These are phyloP conservation scores for Colletotrichum coccodes DNA, from an alignment of 2,329 filamentous ascomycete species.

Conservation along the genomic window DNA sequence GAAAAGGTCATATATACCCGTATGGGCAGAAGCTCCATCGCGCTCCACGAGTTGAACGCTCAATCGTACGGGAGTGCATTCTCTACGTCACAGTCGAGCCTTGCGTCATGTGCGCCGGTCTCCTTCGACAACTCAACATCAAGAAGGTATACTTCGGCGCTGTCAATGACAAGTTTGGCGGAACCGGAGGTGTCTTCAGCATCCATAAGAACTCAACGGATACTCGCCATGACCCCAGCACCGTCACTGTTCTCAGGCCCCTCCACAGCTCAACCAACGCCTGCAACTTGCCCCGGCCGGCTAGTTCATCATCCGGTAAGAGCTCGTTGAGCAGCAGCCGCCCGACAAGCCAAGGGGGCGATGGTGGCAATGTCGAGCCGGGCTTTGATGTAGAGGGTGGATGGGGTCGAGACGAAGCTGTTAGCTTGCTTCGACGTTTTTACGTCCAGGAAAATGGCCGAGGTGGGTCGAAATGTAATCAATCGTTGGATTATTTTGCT, in stretches of 20 bases:
- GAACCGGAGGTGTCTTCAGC: constrained; percentile 91
- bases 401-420: constrained; percentile 90
- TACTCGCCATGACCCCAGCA: background rate
- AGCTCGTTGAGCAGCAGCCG: background rate
- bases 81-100: constrained; percentile 98
- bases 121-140: constrained; percentile 88
- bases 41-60: constrained; percentile 68
- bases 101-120: constrained; percentile 97
- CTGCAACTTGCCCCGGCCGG: constrained; percentile 4
- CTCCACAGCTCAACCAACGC: constrained; percentile 11
- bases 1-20: constrained; percentile 66
- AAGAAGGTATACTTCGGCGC: constrained; percentile 94
- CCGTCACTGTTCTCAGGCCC: background rate
- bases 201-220: constrained; percentile 73
- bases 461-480: constrained; percentile 61
- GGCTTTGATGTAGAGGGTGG: constrained; percentile 88
- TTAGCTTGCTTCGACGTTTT: constrained; percentile 90
- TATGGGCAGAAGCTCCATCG: constrained; percentile 70
- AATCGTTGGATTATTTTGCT: constrained; percentile 31
- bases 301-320: constrained; percentile 15
- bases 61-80: constrained; percentile 75
- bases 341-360: constrained; percentile 48
- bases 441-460: constrained; percentile 98
- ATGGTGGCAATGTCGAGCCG: constrained; percentile 77
- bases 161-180: constrained; percentile 95